A percentile compares a stretch with the other conserved stretches of the same genome.
These are phyloP conservation scores for Geotrichum carabidarum DNA, from an alignment of 1,139 yeast species.

Conservation along the genomic window DNA sequence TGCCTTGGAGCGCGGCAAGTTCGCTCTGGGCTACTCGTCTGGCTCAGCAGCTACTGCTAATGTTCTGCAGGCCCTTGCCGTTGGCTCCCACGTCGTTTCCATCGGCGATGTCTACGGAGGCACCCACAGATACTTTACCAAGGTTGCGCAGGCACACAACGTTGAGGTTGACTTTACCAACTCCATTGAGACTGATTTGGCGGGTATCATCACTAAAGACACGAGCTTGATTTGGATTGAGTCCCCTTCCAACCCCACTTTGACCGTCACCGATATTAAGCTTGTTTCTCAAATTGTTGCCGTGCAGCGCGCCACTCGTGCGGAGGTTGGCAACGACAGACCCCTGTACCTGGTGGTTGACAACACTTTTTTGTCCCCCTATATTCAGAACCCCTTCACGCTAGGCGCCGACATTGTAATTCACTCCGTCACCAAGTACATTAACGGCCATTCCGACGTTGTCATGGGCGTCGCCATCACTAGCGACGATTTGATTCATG, in stretches of 20 bases:
- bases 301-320: constrained; percentile 41
- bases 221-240: constrained; percentile 82
- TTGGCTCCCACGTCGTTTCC: constrained; percentile 69
- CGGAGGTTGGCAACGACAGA: constrained; percentile 41
- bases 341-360: constrained; percentile 70
- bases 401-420: constrained; percentile 85
- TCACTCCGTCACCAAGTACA: constrained; percentile 86
- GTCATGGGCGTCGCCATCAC: constrained; percentile 82
- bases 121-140: constrained; percentile 84
- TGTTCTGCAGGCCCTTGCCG: constrained; percentile 66
- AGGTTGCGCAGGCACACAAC: constrained; percentile 78
- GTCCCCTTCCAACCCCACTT: constrained; percentile 84
- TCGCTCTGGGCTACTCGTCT: constrained; percentile 75
- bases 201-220: constrained; percentile 50
- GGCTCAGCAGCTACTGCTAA: constrained; percentile 87
- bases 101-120: constrained; percentile 93
- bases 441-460: constrained; percentile 90
- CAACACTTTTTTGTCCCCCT: constrained; percentile 92
- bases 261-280: constrained; percentile 66
- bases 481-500: constrained; percentile 56
- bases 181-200: constrained; percentile 57
- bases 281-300: constrained; percentile 52
- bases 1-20: constrained; percentile 68
- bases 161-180: constrained; percentile 65
- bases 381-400: constrained; percentile 75